phyloP scores from a whole-genome alignment of 108 stramenopile genomes.

The Cylindrotheca fusiformis region DNA sequence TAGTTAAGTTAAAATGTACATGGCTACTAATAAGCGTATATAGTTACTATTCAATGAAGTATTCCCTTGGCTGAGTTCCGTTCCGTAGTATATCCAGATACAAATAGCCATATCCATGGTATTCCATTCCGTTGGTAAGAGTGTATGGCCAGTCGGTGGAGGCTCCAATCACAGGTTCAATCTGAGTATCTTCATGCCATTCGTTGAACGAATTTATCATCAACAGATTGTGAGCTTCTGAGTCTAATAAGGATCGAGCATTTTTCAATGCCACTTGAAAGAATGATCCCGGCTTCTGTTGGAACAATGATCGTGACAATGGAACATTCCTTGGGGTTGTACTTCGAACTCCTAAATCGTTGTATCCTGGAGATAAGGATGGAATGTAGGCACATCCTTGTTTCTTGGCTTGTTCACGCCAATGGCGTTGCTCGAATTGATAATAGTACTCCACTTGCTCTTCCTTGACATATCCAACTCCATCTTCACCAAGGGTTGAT shows the following conservation, averaged over 20 bases:
- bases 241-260: constrained; percentile 25
- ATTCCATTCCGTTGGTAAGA: constrained; percentile 28
- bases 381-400: constrained; percentile 28
- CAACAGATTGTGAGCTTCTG: constrained; percentile 19
- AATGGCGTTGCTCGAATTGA: constrained; percentile 7
- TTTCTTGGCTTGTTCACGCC: constrained; percentile 19
- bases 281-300: constrained; percentile 26
- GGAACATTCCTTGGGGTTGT: constrained; percentile 19
- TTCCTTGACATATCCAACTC: neutral
- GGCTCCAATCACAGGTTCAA: constrained; percentile 22
- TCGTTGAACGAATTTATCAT: constrained; percentile 55
- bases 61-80: no score
- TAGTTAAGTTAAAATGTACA: no score
- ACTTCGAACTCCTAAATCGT: constrained; percentile 41
- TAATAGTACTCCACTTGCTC: constrained; percentile 4
- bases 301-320: constrained; percentile 30
- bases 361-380: constrained; percentile 37
- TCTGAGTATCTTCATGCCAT: constrained; percentile 44
- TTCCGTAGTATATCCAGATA: constrained; percentile 31
- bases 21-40: no score
- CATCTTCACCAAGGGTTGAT: constrained; percentile 7
- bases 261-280: constrained; percentile 22
- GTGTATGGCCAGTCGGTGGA: constrained; percentile 3
- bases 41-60: no score
- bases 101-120: constrained; percentile 27